Evolutionary conservation across 495 filamentous ascomycete species (phyloP).

Genomic region (Extremus antarcticus): DNA sequence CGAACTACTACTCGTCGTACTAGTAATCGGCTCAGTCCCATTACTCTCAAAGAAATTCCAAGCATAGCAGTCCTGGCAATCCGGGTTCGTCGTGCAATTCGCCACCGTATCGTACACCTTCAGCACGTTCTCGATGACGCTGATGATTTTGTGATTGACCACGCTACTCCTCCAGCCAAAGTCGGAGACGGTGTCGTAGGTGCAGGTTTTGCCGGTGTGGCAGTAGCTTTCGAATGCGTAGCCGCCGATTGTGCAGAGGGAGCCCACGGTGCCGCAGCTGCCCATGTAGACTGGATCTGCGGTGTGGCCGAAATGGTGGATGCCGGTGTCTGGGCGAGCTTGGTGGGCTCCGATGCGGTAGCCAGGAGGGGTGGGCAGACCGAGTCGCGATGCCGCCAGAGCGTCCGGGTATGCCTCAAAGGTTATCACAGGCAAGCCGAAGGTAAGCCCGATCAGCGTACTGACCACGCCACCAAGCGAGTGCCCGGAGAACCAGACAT

Average conservation of each 20-base stretch:
- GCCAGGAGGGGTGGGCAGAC: slow-evolving; percentile 76
- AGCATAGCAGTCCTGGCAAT: slow-evolving; percentile 79
- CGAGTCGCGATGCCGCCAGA: slow-evolving; percentile 70
- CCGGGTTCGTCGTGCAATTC: slow-evolving; percentile 56
- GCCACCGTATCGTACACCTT: slow-evolving; percentile 69
- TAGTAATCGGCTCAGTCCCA: slow-evolving; percentile 60
- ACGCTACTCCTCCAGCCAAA: slow-evolving; percentile 82
- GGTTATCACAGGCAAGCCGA: slow-evolving; percentile 74
- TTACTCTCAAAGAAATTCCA: slow-evolving; percentile 96
- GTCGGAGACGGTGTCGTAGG: slow-evolving; percentile 83
- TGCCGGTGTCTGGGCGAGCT: slow-evolving; percentile 56
- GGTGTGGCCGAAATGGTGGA: slow-evolving; percentile 91
- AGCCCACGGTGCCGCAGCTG: slow-evolving; percentile 79
- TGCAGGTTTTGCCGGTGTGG: slow-evolving; percentile 76
- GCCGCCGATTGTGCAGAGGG: slow-evolving; percentile 79
- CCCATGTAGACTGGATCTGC: slow-evolving; percentile 94
- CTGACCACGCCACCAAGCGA: slow-evolving; percentile 83
- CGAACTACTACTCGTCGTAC: slow-evolving; percentile 33
- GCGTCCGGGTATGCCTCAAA: slow-evolving; percentile 90
- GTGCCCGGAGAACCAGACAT: slow-evolving; percentile 82
- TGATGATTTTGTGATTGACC: slow-evolving; percentile 73
- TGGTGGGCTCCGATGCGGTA: slow-evolving; percentile 59
- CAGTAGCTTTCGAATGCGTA: slow-evolving; percentile 90
- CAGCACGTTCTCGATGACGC: slow-evolving; percentile 76
- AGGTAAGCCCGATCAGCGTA: slow-evolving; percentile 78